Conservation (phyloP, 2,329 filamentous ascomycete species). For the Diaporthe citriasiana region DNA sequence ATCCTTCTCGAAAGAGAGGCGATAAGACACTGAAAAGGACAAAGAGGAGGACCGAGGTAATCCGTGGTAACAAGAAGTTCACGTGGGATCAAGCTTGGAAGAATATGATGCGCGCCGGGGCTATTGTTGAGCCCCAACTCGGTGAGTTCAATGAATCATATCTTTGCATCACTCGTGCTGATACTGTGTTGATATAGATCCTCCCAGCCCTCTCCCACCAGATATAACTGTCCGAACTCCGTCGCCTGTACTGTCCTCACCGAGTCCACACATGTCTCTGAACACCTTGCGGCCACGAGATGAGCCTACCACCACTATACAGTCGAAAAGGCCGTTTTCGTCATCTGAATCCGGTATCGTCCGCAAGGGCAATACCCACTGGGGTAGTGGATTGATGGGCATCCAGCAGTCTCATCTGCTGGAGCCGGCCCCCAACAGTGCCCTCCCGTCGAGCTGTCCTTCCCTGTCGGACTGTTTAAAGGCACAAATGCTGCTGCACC, state of each 20-base stretch:
- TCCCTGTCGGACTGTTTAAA: background rate
- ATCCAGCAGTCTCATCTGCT: background rate
- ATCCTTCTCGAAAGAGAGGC: background rate
- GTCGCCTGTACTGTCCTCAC: too few relatives aligned
- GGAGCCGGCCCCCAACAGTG: too few relatives aligned
- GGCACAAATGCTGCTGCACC: background rate
- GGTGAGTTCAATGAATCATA: background rate
- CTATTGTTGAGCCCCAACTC: background rate
- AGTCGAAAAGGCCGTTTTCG: too few relatives aligned
- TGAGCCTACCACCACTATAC: too few relatives aligned
- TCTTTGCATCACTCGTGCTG: background rate
- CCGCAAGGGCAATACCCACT: background rate
- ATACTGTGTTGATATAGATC: background rate
- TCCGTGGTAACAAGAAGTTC: background rate
- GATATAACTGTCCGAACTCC: background rate
- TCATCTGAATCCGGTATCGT: background rate
- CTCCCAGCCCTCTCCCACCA: background rate
- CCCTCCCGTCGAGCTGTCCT: background rate
- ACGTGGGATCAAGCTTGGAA: background rate
- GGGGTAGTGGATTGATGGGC: too few relatives aligned
- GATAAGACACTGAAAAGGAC: background rate
- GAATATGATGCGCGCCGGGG: background rate
- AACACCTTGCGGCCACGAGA: background rate
- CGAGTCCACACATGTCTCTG: background rate
- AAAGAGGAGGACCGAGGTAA: background rate